Evolutionary conservation across 805 yeast species (phyloP), one percentile per base, ranked within the genome.

Genomic region (Saccharomycopsis fibuligera): DNA sequence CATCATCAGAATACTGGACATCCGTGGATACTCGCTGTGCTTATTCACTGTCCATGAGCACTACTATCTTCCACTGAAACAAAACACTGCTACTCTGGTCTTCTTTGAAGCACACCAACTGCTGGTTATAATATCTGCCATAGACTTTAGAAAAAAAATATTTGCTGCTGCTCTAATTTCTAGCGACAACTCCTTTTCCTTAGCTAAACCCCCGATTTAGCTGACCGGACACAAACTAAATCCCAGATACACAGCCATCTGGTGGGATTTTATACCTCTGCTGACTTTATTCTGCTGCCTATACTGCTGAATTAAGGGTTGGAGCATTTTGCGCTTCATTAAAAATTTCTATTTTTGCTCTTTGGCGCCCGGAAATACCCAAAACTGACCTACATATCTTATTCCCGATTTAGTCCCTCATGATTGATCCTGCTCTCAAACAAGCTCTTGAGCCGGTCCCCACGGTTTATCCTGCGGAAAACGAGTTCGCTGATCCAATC

Each of bases 401-500:
- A 27, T 27, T 27, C 8, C 31, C 31, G 31, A 27, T 27, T 27
- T 27, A 27, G 31, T 12, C 10, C 12, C 12, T 12, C 8, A 27
- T 27, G 31, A 27, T 27, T 27, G 31, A 27, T 12, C 8, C 8
- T 8, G 31, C 37, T 33, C 5, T 33, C 19, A 33, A 33, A 17
- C 9, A n/a, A n/a, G 37, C 19, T n/a, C 37, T 33, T 12, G 37
- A 49, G 25, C 52, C 48, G 14, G 66, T 68, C 1, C 96, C 96
- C 2, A 69, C 76, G 0, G 65, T 80, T 12, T 63, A 64, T 41
- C 84, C 90, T 1, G 66, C 80, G 1, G 66, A 64, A 17, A 70
- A 69, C 23, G 81, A 85, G 56, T 76, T 81, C 51, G 58, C 63
- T 9, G 81, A 83, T 60, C 95, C 96, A 1, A 75, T 83, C 19